phyloP scores from a whole-genome alignment of 2,329 filamentous ascomycete species.

The Pyrenophora seminiperda region DNA sequence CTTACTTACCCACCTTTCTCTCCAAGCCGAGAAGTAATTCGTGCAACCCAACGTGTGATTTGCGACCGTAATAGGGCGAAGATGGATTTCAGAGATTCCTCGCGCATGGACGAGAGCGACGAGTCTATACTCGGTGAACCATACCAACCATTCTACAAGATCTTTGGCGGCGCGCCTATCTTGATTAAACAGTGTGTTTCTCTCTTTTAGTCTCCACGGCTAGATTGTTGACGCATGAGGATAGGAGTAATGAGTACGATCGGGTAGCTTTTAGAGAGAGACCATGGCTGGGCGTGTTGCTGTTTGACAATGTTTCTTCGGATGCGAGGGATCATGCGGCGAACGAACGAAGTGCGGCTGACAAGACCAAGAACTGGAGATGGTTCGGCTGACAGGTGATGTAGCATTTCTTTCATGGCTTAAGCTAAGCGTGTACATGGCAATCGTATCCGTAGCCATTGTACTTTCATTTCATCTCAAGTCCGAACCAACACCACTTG shows the following conservation, averaged over 20 bases:
- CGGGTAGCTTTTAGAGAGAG: slow-evolving; percentile 61
- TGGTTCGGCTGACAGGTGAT: slow-evolving; percentile 6
- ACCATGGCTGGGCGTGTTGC: slow-evolving; percentile 68
- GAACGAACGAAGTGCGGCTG: slow-evolving; percentile 67
- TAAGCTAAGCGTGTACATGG: slow-evolving; percentile 86
- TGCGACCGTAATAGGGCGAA: background rate
- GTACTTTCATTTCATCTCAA: slow-evolving; percentile 93
- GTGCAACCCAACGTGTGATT: background rate
- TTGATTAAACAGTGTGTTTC: slow-evolving; percentile 47
- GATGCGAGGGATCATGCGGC: slow-evolving; percentile 80
- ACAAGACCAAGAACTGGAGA: background rate
- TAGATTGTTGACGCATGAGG: background rate
- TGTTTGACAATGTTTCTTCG: slow-evolving; percentile 75
- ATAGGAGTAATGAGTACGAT: slow-evolving; percentile 50
- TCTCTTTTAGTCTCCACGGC: background rate
- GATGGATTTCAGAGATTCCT: slow-evolving; percentile 43
- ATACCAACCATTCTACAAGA: slow-evolving; percentile 60
- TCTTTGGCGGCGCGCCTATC: slow-evolving; percentile 56
- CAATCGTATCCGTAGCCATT: slow-evolving; percentile 86
- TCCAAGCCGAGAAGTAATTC: background rate
- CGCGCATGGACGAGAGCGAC: slow-evolving; percentile 36
- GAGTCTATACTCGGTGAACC: slow-evolving; percentile 40
- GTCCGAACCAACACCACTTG: slow-evolving; percentile 58
- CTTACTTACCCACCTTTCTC: background rate
- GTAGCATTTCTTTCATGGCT: slow-evolving; percentile 84